These are phyloP conservation scores for Microascus cirrosus DNA, from an alignment of 2,329 filamentous ascomycete genomes.

Conservation along the genomic window DNA sequence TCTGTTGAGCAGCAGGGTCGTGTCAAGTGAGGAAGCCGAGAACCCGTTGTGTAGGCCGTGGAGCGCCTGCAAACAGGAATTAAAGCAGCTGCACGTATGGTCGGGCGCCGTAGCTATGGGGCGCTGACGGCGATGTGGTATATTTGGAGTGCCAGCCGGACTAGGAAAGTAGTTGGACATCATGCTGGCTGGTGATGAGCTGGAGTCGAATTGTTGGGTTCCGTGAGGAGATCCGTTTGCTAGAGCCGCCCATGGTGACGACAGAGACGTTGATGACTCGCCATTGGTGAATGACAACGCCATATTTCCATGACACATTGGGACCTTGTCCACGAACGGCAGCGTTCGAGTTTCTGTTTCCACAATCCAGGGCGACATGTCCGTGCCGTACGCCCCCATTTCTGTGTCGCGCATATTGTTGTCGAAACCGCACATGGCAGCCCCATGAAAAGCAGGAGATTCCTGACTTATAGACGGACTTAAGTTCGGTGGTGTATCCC, in stretches of 20 bases:
- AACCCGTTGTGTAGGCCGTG: slow-evolving; percentile 33
- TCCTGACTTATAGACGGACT: slow-evolving; percentile 21
- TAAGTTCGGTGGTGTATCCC: slow-evolving; percentile 24
- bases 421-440: neutral
- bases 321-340: slow-evolving; percentile 19
- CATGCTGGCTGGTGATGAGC: slow-evolving; percentile 18
- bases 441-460: neutral
- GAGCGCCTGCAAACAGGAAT: slow-evolving; percentile 31
- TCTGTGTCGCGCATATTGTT: neutral
- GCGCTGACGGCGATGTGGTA: slow-evolving; percentile 10
- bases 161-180: slow-evolving; percentile 26
- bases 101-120: neutral
- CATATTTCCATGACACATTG: slow-evolving; percentile 15
- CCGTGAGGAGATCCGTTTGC: slow-evolving; percentile 17
- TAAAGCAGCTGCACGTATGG: slow-evolving; percentile 31
- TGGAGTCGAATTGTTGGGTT: slow-evolving; percentile 15
- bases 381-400: slow-evolving; percentile 21
- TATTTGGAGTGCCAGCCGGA: slow-evolving; percentile 23
- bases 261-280: slow-evolving; percentile 1
- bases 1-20: slow-evolving; percentile 31
- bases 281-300: slow-evolving; percentile 19
- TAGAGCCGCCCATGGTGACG: slow-evolving; percentile 9
- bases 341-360: slow-evolving; percentile 20
- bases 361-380: slow-evolving; percentile 26
- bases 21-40: slow-evolving; percentile 26